Base-by-base conservation (phyloP, 176 grass and related monocot genomes). In the Eleusine coracana region DNA sequence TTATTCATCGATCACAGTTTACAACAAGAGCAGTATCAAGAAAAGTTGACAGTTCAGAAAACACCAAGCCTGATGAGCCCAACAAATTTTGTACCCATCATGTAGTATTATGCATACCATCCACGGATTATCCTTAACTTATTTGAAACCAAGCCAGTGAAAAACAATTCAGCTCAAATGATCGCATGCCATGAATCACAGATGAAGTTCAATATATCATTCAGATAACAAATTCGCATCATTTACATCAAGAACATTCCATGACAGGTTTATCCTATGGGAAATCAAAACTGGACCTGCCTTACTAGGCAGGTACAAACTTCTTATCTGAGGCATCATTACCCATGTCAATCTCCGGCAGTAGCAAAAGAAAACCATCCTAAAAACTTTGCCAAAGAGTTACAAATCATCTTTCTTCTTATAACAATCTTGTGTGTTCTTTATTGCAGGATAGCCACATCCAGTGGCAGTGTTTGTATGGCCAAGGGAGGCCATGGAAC, bases 321-420 rank as follows among this genome's bases (percentile, higher is more conserved):
- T 76, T 56, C 18, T 76, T 56, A 25, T 40, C 21, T 40, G 13
- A 82, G 13, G 7, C n/a, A 73, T 73, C 44, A 54, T 83, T 74
- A 66, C 56, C 20, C 29, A 83, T 34, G 58, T 9, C 8, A 83
- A 39, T 73, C 70, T 20, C 37, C 58, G 66, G 50, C 13, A 42
- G 8, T 51, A 71, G 34, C 7, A 81, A 40, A 70, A 29, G n/a
- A 59, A 2, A 25, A 14, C 1, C 38, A 41, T 21, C 52, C 18
- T 25, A 7, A 59, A 41, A 71, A 3, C 7, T 45, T n/a, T 76
- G 14, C 58, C 11, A 7, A 4, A 23, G 74, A 44, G 25, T 62
- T 62, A 61, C 60, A 37, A 56, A 8, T 36, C n/a, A 71, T 23
- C n/a, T 44, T 83, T 54, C 20, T 5, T 61, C n/a, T 61, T 61